Base-by-base conservation (phyloP, 2,329 filamentous ascomycete genomes). In the Lasiodiplodia sp. region DNA sequence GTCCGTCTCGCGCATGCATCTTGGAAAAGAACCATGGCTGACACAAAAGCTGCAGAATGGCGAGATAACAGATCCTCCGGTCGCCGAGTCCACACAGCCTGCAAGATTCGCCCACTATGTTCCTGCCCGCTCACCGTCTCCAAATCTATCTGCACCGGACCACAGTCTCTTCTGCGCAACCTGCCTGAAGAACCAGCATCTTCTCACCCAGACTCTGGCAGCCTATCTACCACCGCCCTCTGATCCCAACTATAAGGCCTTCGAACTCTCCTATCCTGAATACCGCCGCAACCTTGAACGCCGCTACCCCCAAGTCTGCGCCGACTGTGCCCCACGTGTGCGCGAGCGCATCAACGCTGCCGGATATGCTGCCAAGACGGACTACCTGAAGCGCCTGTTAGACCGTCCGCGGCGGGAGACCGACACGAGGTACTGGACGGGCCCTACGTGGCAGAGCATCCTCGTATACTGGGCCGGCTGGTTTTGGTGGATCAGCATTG, bases 281-380 rank as follows among this genome's bases (percentile, higher is more conserved):
- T 97, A 92, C 78, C 90, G 90, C 70, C 86, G 84, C 70, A 86
- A 90, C 64, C 84, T 97, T 21, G 94, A 97, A 81, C 85, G 88
- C 74, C 87, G 91, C 62, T 98, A 97, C 76, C 96, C 96, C 0
- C 93, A 96, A 76, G 91, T 97, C 69, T 99, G 96, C 82, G 87
- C 87, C 71, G 84, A 88, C 56, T 99, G 96, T 79, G 91, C 92
- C 71, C 91, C 90, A 6, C 88, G 84, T 70, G 94, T 95, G 25
- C 87, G 91, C 71, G 83, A 86, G 44, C 87, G 89, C 70, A 89
- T 97, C 65, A 85, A 87, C 25, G 84, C 88, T 72, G 89, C 92
- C 0, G 90, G 88, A 10, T 97, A 97, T 76, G 91, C 90, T 38
- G 94, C 94, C 34, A 92, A 93, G 79, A 91, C 92, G n/a, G 93